A percentile compares a stretch with the other conserved stretches of the same genome.
Evolutionary conservation across 306 rosid species (phyloP).

Genomic region (Prunus davidiana): DNA sequence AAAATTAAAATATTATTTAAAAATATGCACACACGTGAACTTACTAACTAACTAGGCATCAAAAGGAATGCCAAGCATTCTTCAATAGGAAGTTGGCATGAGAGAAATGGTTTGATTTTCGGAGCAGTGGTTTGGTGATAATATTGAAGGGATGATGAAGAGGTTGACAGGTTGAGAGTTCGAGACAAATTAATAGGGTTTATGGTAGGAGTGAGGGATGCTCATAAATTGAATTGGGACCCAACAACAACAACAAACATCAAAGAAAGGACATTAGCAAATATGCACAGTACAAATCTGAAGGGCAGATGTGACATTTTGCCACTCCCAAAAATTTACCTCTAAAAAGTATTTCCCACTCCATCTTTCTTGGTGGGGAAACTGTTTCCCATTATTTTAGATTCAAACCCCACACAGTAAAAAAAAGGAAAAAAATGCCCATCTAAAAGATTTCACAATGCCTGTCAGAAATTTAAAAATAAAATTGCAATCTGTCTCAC

Average conservation of each 20-base stretch:
- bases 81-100: background rate
- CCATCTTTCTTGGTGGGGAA: conserved; percentile 22
- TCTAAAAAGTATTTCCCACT: background rate
- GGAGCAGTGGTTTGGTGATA: background rate
- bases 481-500: conserved; percentile 17
- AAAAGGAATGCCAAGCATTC: no score
- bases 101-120: background rate
- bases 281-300: background rate
- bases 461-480: background rate
- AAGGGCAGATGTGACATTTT: background rate
- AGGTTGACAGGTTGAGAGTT: background rate
- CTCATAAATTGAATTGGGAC: no score
- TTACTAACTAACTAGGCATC: no score
- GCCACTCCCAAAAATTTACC: conserved; percentile 3
- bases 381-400: conserved; percentile 27
- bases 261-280: background rate
- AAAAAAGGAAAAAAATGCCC: conserved; percentile 13
- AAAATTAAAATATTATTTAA: no score
- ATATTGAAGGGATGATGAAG: background rate
- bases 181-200: no score
- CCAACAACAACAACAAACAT: no score
- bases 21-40: no score
- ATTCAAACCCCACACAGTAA: conserved; percentile 46
- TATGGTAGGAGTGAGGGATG: no score
- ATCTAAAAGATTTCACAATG: background rate